Conservation (phyloP, 495 filamentous ascomycete species). For the Aspergillus saccharolyticus region DNA sequence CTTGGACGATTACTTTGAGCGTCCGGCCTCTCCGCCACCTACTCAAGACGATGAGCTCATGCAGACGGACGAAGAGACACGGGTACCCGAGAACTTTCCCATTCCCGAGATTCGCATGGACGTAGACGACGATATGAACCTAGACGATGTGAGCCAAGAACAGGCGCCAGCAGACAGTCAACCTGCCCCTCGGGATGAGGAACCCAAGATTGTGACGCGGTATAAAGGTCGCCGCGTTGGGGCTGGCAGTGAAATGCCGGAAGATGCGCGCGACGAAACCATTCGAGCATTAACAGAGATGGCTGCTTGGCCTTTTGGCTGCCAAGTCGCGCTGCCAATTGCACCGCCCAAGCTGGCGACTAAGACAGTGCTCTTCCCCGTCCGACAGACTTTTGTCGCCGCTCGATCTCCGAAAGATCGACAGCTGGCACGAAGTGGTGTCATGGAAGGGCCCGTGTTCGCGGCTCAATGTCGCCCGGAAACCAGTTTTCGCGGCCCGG, state of each 20-base stretch:
- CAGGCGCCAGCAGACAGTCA: constrained; percentile 1
- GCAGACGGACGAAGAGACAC: constrained; percentile 19
- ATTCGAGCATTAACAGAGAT: constrained; percentile 72
- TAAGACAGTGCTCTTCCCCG: constrained; percentile 46
- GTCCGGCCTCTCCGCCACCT: constrained; percentile 27
- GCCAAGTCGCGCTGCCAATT: constrained; percentile 60
- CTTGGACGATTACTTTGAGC: constrained; percentile 50
- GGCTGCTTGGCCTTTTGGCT: constrained; percentile 73
- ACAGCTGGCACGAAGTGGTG: constrained; percentile 62
- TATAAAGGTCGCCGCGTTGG: constrained; percentile 55
- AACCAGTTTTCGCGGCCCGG: constrained; percentile 42
- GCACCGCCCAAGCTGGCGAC: constrained; percentile 59
- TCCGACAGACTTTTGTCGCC: constrained; percentile 51
- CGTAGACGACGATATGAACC: constrained; percentile 41
- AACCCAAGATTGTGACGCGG: constrained; percentile 21
- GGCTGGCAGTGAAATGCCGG: constrained; percentile 67
- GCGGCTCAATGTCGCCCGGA: constrained; percentile 55
- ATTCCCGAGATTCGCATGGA: constrained; percentile 28
- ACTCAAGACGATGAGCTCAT: constrained; percentile 19
- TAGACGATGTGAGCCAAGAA: constrained; percentile 20
- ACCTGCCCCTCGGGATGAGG: constrained; percentile 4
- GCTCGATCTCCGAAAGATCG: constrained; percentile 65
- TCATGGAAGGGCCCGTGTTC: constrained; percentile 69
- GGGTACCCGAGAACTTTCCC: background rate
- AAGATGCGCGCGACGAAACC: constrained; percentile 65